Percentiles rank a stretch among this genome's conserved stretches.
These are phyloP conservation scores for Chrysosporium keratinophilum DNA, from an alignment of 2,329 filamentous ascomycete species.

Conservation along the genomic window DNA sequence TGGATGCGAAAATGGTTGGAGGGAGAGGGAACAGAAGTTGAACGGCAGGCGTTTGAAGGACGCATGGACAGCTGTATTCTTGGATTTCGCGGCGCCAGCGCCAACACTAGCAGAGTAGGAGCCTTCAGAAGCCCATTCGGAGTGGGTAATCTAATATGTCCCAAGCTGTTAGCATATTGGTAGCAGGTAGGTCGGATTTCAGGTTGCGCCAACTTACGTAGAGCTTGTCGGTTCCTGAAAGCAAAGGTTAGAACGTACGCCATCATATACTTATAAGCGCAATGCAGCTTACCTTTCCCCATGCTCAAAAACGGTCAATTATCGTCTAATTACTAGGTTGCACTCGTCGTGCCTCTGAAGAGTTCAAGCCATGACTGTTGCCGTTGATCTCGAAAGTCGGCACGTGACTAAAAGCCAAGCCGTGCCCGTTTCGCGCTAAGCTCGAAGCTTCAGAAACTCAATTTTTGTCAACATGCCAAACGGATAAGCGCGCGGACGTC, in stretches of 20 bases:
- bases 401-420: too few species aligned
- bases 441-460: too few species aligned
- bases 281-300: slow-evolving; percentile 27
- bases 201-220: slow-evolving; percentile 31
- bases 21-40: slow-evolving; percentile 93
- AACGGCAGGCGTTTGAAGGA: slow-evolving; percentile 85
- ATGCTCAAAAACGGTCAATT: slow-evolving; percentile 7
- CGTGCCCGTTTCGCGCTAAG: too few species aligned
- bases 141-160: slow-evolving; percentile 70
- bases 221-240: slow-evolving; percentile 41
- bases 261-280: slow-evolving; percentile 7
- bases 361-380: neutral
- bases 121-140: slow-evolving; percentile 89
- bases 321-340: neutral
- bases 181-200: slow-evolving; percentile 14
- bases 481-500: too few species aligned
- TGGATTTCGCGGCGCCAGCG: slow-evolving; percentile 50
- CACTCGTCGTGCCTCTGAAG: neutral
- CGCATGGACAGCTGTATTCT: slow-evolving; percentile 44
- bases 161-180: slow-evolving; percentile 12
- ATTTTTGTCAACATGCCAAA: too few species aligned
- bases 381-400: too few species aligned
- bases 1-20: slow-evolving; percentile 89
- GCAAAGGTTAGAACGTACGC: neutral
- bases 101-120: slow-evolving; percentile 74